These are phyloP conservation scores for Yamadazyma triangularis DNA, from an alignment of 1,139 yeast genomes.

Conservation along the genomic window DNA sequence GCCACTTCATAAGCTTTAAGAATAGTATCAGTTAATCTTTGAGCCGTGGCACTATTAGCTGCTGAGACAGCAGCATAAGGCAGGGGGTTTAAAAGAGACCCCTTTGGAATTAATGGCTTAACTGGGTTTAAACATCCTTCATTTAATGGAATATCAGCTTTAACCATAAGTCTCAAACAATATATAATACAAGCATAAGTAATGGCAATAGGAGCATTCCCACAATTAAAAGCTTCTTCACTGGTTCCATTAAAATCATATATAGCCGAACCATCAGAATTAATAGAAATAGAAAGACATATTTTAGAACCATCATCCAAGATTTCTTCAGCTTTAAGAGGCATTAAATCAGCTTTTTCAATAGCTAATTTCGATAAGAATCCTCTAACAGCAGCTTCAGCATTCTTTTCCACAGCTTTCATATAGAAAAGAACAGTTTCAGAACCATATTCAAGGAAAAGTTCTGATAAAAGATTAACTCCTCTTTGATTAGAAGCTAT, in stretches of 20 bases:
- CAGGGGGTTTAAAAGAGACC: conserved; percentile 32
- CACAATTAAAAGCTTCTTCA: conserved; percentile 26
- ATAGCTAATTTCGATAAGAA: conserved; percentile 32
- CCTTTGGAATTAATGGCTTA: conserved; percentile 27
- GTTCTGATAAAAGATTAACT: conserved; percentile 24
- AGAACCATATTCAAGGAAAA: conserved; percentile 28
- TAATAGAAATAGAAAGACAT: conserved; percentile 38
- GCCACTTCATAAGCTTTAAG: conserved; percentile 4
- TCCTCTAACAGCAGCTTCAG: conserved; percentile 38
- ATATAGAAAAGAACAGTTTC: conserved; percentile 33
- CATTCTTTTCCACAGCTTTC: conserved; percentile 38
- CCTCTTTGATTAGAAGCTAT: conserved; percentile 42
- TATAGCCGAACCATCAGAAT: conserved; percentile 8
- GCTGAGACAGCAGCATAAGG: conserved; percentile 40
- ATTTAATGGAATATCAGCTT: conserved; percentile 40
- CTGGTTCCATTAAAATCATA: conserved; percentile 5
- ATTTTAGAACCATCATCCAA: conserved; percentile 62
- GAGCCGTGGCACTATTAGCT: conserved; percentile 43
- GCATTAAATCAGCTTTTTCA: conserved; percentile 20
- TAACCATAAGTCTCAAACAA: conserved; percentile 30
- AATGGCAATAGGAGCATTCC: conserved; percentile 37
- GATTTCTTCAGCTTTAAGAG: conserved; percentile 43
- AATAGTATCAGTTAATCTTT: conserved; percentile 26
- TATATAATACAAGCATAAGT: conserved; percentile 33
- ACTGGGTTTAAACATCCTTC: conserved; percentile 41